Base-by-base conservation (phyloP, 345 rosid genomes). In the Salix koriyanagi region DNA sequence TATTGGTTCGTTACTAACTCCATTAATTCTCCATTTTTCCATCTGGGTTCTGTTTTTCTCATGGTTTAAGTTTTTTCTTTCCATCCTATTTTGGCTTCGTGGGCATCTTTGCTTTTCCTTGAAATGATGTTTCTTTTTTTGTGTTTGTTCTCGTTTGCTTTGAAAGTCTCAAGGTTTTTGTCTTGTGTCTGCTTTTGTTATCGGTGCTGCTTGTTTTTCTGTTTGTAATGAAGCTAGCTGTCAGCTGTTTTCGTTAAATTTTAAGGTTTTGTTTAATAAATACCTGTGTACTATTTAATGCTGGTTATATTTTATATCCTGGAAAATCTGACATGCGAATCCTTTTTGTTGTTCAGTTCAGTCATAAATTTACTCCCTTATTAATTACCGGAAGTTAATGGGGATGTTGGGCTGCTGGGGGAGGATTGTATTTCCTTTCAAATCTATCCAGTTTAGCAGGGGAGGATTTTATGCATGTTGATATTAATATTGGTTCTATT, bases 1-100 rank as follows among this genome's bases (percentile, higher is more conserved):
- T 74, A 89, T 92, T 81, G 97, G 97, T 92, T 46, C 52, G 52
- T 46, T 14, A 46, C 52, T 46, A 46, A 46, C 52, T 46, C 52
- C 16, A 46, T 13, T 46, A 46, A 46, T 46, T 46, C 14, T 42
- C 46, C 46, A 2, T 42, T 42, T 42, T 42, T 42, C 46, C 46
- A 42, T 2, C 46, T 21, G 58, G 39, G 2, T 21, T 26, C 44
- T 4, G 2, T 48, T 44, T 37, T 70, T 12, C 11, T 71, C 65
- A n/a, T 69, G 30, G n/a, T 25, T 46, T 14, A 30, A 48, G 36
- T 16, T 25, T 62, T 13, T 26, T 42, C 13, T 4, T 42, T 42
- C 46, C 46, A 10, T 42, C 1, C 4, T 42, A 42, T 42, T 0
- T 42, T 46, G 52, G 52, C 19, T 46, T 13, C 14, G 52, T 14